phyloP scores from a whole-genome alignment of 176 grass and related monocot genomes.

The Microstegium vimineum region DNA sequence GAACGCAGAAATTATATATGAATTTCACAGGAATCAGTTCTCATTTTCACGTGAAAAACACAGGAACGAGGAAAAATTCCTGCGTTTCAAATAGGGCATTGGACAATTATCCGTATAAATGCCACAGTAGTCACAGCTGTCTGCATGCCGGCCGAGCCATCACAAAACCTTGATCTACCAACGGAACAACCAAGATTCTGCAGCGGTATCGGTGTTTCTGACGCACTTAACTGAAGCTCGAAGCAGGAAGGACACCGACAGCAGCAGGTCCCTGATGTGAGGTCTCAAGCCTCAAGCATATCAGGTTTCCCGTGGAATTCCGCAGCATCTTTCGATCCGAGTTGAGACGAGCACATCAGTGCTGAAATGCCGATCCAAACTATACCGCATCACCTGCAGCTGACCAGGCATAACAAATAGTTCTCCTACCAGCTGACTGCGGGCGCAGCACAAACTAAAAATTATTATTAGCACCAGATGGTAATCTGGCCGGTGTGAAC shows the following conservation, averaged over 20 bases:
- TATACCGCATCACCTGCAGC: background rate
- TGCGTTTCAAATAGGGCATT: no score
- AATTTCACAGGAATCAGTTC: no score
- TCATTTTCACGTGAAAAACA: no score
- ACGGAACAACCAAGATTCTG: background rate
- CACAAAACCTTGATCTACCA: background rate
- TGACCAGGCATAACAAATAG: background rate
- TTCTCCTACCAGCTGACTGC: no score
- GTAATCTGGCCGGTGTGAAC: conserved; percentile 26
- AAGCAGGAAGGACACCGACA: background rate
- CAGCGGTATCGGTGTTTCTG: background rate
- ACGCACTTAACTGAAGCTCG: background rate
- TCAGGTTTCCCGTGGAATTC: background rate
- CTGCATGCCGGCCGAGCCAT: background rate
- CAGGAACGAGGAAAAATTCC: no score
- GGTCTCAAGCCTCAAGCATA: background rate
- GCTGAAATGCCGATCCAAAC: background rate
- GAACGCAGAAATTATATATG: no score
- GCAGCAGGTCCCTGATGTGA: background rate
- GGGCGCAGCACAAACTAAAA: background rate
- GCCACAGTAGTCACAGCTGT: no score
- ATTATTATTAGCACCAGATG: background rate
- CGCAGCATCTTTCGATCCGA: background rate
- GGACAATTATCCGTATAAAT: no score
- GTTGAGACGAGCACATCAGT: conserved; percentile 22